Percentiles rank a stretch among this genome's conserved stretches.
Evolutionary conservation across 257 asterid species (phyloP).

Genomic region (Jaltomata sinuosa): DNA sequence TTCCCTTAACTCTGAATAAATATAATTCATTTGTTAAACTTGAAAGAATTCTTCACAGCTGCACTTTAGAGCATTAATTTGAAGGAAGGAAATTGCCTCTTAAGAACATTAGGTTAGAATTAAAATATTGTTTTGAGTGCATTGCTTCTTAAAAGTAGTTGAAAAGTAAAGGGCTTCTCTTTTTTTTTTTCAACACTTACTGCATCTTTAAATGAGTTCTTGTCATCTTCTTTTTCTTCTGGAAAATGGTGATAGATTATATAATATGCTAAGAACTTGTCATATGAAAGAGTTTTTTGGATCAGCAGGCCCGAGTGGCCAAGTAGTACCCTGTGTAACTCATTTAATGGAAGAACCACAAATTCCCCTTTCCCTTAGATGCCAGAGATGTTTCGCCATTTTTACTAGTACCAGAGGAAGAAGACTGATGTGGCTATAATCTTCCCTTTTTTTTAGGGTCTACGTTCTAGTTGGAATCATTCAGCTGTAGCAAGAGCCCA

Average conservation of each 20-base stretch:
- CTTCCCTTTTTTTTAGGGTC: constrained; percentile 26
- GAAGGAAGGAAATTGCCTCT: background rate
- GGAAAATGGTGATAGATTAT: background rate
- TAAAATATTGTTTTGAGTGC: background rate
- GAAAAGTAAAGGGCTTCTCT: background rate
- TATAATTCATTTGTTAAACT: background rate
- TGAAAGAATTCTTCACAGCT: background rate
- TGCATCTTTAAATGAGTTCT: background rate
- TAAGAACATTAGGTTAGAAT: background rate
- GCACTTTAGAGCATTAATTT: background rate
- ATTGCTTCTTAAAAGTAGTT: background rate
- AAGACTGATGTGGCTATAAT: constrained; percentile 3
- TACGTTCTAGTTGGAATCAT: constrained; percentile 41
- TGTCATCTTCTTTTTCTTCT: background rate
- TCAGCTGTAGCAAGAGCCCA: constrained; percentile 43
- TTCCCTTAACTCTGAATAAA: background rate
- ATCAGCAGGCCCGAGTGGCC: background rate
- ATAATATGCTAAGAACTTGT: background rate
- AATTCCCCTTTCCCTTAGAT: background rate
- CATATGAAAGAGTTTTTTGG: background rate
- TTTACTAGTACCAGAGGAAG: background rate
- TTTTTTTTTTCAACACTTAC: background rate
- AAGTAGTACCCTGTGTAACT: background rate
- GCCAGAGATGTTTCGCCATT: background rate
- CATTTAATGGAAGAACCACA: background rate